Evolutionary conservation across 768 basidiomycete species (phyloP).

Genomic region (Kwoniella dejecticola): DNA sequence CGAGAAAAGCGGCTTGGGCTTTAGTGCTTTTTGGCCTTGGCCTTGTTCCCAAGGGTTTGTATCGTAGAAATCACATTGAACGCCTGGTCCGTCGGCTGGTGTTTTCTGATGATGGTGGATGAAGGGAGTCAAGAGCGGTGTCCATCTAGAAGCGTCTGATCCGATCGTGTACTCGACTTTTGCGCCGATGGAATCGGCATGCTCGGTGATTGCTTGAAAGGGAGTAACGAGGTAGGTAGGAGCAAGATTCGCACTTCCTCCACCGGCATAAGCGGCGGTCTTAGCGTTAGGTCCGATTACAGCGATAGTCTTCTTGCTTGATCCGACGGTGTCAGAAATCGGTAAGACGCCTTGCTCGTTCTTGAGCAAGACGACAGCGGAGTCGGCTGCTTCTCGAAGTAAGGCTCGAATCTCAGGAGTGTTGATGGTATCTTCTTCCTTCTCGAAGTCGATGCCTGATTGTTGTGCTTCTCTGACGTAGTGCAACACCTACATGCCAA

Average conservation of each 20-base stretch:
- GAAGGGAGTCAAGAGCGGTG: slow-evolving; percentile 52
- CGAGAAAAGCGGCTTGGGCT: slow-evolving; percentile 16
- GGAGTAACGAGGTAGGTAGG: slow-evolving; percentile 70
- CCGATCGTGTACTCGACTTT: slow-evolving; percentile 62
- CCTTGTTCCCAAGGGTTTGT: slow-evolving; percentile 13
- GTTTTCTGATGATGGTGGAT: slow-evolving; percentile 41
- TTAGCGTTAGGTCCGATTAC: slow-evolving; percentile 63
- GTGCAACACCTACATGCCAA: slow-evolving; percentile 58
- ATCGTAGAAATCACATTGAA: slow-evolving; percentile 35
- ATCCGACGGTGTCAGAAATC: neutral
- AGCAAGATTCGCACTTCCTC: slow-evolving; percentile 72
- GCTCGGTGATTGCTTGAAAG: slow-evolving; percentile 65
- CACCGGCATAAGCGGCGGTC: slow-evolving; percentile 59
- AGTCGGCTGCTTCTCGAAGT: slow-evolving; percentile 62
- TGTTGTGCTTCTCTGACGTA: slow-evolving; percentile 60
- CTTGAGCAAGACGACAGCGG: slow-evolving; percentile 66
- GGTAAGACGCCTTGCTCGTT: slow-evolving; percentile 65
- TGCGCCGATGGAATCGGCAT: slow-evolving; percentile 40
- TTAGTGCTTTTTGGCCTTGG: neutral
- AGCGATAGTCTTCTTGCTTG: slow-evolving; percentile 61
- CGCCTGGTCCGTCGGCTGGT: slow-evolving; percentile 44
- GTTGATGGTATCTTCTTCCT: slow-evolving; percentile 22
- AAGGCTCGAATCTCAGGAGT: slow-evolving; percentile 50
- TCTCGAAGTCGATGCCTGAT: slow-evolving; percentile 63
- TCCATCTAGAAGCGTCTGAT: slow-evolving; percentile 56